These are phyloP conservation scores for Gossypium schwendimanii DNA, from an alignment of 441 rosid genomes.

Conservation along the genomic window DNA sequence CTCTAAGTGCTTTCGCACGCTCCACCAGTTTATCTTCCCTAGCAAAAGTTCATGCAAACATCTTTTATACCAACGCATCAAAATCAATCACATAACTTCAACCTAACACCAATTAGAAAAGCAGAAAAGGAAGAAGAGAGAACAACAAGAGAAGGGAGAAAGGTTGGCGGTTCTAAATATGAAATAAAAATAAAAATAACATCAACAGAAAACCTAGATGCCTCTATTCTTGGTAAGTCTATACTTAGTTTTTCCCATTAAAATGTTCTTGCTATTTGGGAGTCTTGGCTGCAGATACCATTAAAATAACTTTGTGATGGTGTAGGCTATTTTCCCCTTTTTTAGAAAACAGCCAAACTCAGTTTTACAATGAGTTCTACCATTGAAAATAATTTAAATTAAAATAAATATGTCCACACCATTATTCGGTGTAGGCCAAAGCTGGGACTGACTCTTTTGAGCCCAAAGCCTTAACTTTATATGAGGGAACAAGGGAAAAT, in stretches of 20 bases:
- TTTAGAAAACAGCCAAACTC: neutral
- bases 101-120: neutral
- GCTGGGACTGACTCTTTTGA: neutral
- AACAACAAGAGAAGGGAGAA: neutral
- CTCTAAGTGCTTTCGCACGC: slow-evolving; percentile 44
- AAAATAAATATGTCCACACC: neutral
- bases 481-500: neutral
- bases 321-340: neutral
- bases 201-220: neutral
- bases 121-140: neutral
- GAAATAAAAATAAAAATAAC: neutral
- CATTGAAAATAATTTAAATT: neutral
- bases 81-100: slow-evolving; percentile 1
- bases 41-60: slow-evolving; percentile 13
- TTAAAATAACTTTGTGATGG: neutral
- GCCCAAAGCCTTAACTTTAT: neutral
- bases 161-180: neutral
- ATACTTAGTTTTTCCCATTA: neutral
- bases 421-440: neutral
- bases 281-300: neutral
- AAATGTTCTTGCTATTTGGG: neutral
- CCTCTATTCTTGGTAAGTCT: neutral
- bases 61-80: slow-evolving; percentile 3
- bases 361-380: neutral
- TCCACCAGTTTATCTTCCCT: slow-evolving; percentile 45